A percentile compares a stretch with the other conserved stretches of the same genome.
These are phyloP conservation scores for Xylaria sp. DNA, from an alignment of 2,329 filamentous ascomycete genomes.

Conservation along the genomic window DNA sequence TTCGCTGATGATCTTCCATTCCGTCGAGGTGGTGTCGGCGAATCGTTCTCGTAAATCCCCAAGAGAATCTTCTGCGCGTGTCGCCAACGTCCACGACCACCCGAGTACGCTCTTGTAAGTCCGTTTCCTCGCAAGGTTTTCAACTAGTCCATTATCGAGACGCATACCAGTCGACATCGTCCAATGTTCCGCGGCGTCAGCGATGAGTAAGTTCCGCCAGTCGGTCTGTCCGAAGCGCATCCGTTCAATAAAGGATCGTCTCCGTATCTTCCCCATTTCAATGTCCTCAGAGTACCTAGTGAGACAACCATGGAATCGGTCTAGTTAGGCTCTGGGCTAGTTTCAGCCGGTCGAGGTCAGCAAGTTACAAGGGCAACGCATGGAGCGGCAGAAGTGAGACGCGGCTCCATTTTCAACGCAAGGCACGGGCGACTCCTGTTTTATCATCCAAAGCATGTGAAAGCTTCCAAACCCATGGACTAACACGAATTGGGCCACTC, in stretches of 20 bases:
- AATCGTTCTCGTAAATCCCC: slow-evolving; percentile 1
- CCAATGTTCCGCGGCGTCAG: slow-evolving; percentile 13
- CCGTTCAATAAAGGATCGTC: slow-evolving; percentile 7
- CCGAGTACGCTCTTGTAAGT: slow-evolving; percentile 3
- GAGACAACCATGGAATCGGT: slow-evolving; percentile 2
- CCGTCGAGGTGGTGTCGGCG: not conserved
- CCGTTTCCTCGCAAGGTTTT: not conserved
- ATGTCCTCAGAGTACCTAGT: not conserved
- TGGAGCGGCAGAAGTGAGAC: slow-evolving; percentile 26
- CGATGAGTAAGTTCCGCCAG: slow-evolving; percentile 9
- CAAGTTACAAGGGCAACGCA: slow-evolving; percentile 25
- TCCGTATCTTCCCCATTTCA: slow-evolving; percentile 9
- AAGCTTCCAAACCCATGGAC: slow-evolving; percentile 20
- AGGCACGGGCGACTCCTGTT: slow-evolving; percentile 20
- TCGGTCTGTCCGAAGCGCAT: slow-evolving; percentile 6
- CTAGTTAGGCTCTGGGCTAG: not conserved
- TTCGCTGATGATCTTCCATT: not conserved
- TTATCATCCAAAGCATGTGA: slow-evolving; percentile 7
- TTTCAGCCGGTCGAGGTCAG: not conserved
- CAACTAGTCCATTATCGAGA: not conserved
- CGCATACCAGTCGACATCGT: slow-evolving; percentile 15
- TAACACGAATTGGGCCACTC: slow-evolving; percentile 15
- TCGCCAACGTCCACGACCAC: not conserved
- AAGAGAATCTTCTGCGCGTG: slow-evolving; percentile 1
- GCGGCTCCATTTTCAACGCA: slow-evolving; percentile 29